phyloP scores from a whole-genome alignment of 2,329 filamentous ascomycete genomes.

The Chaetothyriales sp. region DNA sequence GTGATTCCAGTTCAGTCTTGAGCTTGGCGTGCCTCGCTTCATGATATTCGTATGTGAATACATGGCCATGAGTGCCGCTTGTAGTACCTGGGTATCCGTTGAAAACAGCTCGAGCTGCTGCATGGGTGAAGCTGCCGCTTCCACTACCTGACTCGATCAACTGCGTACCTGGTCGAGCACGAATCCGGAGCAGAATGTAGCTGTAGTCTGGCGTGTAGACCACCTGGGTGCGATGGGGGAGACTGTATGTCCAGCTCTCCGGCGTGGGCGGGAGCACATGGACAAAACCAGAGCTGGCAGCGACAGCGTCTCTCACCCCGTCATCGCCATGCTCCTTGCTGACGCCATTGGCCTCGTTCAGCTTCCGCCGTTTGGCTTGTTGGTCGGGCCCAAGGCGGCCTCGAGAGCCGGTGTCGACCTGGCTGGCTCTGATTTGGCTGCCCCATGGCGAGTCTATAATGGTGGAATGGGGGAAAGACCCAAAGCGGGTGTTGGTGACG shows the following conservation, averaged over 20 bases:
- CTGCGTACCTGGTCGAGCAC: slow-evolving; percentile 30
- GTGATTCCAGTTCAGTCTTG: slow-evolving; percentile 28
- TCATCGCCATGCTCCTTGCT: slow-evolving; percentile 2
- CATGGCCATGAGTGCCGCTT: slow-evolving; percentile 24
- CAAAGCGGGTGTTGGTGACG: slow-evolving; percentile 82
- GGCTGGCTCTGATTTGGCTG: slow-evolving; percentile 75
- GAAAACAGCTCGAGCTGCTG: slow-evolving; percentile 35
- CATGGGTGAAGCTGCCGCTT: slow-evolving; percentile 38
- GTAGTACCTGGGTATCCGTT: slow-evolving; percentile 21
- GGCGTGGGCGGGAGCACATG: slow-evolving; percentile 36
- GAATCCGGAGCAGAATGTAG: slow-evolving; percentile 35
- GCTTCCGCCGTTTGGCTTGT: slow-evolving; percentile 33
- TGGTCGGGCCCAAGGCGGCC: slow-evolving; percentile 50
- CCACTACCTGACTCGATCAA: slow-evolving; percentile 38
- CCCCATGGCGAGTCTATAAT: slow-evolving; percentile 73
- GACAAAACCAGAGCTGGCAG: slow-evolving; percentile 33
- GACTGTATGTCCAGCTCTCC: slow-evolving; percentile 35
- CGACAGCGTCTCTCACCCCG: slow-evolving; percentile 21
- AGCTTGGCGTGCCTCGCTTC: slow-evolving; percentile 28
- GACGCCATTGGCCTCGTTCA: slow-evolving; percentile 20
- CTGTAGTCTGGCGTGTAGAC: slow-evolving; percentile 40
- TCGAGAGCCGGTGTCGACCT: slow-evolving; percentile 80
- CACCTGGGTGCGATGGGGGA: slow-evolving; percentile 38
- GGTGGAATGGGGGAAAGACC: slow-evolving; percentile 71
- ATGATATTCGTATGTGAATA: slow-evolving; percentile 38